phyloP scores from a whole-genome alignment of 345 rosid genomes.

The Ricinus communis region DNA sequence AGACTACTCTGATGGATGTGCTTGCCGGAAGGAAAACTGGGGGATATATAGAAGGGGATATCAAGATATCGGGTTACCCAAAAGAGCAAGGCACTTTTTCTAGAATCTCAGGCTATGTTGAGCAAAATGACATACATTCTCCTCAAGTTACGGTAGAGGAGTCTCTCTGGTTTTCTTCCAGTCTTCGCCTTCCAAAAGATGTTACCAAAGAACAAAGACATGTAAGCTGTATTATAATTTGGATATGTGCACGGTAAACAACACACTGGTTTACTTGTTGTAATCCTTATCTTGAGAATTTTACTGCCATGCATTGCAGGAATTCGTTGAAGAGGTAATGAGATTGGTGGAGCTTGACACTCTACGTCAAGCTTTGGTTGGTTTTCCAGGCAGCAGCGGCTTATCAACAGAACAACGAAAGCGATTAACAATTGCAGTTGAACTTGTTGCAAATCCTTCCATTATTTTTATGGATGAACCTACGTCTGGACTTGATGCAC shows the following conservation, averaged over 20 bases:
- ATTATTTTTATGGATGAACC: conserved; percentile 97
- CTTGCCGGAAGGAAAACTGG: conserved; percentile 96
- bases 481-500: conserved; percentile 94
- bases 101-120: conserved; percentile 92
- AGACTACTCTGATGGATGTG: conserved; percentile 96
- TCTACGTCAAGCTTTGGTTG: conserved; percentile 73
- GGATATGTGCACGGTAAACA: background rate
- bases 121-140: conserved; percentile 95
- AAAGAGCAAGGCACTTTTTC: conserved; percentile 86
- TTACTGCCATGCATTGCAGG: conserved; percentile 43
- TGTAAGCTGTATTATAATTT: conserved; percentile 38
- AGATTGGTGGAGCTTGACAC: conserved; percentile 75
- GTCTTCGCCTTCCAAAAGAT: conserved; percentile 80
- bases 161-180: conserved; percentile 83
- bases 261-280: conserved; percentile 3
- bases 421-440: conserved; percentile 90
- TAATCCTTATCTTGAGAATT: conserved; percentile 8
- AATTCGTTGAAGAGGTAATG: conserved; percentile 96
- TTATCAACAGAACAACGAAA: conserved; percentile 95
- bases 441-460: conserved; percentile 94
- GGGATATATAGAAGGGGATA: conserved; percentile 83
- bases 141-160: conserved; percentile 95
- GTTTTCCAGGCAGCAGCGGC: conserved; percentile 81
- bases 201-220: conserved; percentile 56
- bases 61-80: conserved; percentile 73